A percentile compares a stretch with the other conserved stretches of the same genome.
Evolutionary conservation across 257 asterid species (phyloP).

Genomic region (Solanum pimpinellifolium): DNA sequence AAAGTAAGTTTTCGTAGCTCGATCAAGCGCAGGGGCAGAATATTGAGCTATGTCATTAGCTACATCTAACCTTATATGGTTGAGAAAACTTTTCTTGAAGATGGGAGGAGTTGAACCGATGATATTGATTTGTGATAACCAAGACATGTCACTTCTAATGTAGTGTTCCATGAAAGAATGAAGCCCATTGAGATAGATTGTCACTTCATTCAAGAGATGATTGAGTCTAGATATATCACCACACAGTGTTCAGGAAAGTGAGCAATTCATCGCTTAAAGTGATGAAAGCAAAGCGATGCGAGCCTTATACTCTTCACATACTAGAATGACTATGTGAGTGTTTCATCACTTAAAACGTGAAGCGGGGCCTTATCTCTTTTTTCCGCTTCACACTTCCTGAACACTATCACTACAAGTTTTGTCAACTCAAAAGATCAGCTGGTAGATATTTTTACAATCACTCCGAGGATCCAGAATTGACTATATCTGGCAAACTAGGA

Average conservation of each 20-base stretch:
- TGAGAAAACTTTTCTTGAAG: background rate
- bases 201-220: background rate
- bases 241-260: no score
- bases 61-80: background rate
- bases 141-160: background rate
- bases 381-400: no score
- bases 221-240: background rate
- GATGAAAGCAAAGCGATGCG: no score
- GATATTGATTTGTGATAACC: no score
- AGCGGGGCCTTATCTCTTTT: no score
- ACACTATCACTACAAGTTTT: background rate
- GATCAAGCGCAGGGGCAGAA: background rate
- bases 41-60: background rate
- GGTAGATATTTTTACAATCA: background rate
- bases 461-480: background rate
- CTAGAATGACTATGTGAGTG: no score
- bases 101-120: no score
- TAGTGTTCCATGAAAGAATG: background rate
- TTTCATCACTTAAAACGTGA: no score
- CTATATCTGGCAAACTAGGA: background rate
- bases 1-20: background rate
- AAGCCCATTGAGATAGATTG: background rate
- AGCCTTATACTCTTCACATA: no score
- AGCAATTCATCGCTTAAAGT: no score
- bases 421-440: background rate